Evolutionary conservation across 1,284 basidiomycete species (phyloP).

Genomic region (Trichosporon asahii): DNA sequence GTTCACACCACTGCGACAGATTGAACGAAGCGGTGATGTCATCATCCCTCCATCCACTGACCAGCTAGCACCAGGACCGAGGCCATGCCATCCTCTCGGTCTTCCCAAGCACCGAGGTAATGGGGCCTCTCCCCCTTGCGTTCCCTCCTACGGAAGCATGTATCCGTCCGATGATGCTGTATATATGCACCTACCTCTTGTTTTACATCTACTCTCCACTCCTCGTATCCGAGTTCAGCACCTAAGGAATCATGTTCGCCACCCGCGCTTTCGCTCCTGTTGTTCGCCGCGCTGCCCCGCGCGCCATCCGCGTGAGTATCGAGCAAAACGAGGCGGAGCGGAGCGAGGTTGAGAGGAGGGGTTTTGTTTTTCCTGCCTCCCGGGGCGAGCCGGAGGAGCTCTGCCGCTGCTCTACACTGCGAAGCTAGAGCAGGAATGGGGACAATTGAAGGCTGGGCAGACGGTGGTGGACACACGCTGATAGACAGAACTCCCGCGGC

Average conservation of each 20-base stretch:
- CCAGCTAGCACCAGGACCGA: too few species aligned
- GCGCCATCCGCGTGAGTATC: slow-evolving; percentile 2
- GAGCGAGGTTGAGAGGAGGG: too few species aligned
- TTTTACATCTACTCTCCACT: background rate
- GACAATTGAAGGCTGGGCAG: too few species aligned
- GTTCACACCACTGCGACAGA: background rate
- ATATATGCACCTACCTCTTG: slow-evolving; percentile 2
- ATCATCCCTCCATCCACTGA: background rate
- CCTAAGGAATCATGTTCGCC: background rate
- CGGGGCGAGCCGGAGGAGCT: too few species aligned
- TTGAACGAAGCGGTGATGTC: background rate
- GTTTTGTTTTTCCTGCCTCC: too few species aligned
- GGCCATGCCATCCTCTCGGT: background rate
- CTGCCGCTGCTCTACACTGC: too few species aligned
- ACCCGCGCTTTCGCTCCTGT: background rate
- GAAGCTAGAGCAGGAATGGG: too few species aligned
- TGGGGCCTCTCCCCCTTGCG: background rate
- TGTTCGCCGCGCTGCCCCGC: background rate
- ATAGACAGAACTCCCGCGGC: background rate
- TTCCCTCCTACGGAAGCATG: background rate
- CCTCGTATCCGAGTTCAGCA: background rate
- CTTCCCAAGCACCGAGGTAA: background rate
- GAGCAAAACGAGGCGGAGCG: too few species aligned
- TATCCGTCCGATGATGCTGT: background rate
- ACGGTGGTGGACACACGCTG: too few species aligned